Evolutionary conservation across 148 eudicot genomes (phyloP), one percentile per base, ranked within the genome.

Genomic region (Pharnaceum exiguum): DNA sequence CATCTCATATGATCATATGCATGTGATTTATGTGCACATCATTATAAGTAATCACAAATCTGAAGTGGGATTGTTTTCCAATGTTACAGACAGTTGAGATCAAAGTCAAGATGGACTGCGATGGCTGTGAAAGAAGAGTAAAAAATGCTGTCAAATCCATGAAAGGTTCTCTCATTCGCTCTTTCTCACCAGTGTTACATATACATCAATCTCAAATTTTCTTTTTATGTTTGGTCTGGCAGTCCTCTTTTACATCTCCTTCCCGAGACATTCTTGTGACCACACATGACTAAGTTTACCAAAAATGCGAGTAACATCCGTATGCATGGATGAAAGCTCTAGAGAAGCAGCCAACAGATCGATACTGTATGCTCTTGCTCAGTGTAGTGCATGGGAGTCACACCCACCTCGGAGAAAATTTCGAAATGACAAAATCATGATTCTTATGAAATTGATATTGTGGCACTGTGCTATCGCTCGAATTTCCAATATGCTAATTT

Each of bases 91-190:
- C 93, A 10, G 87, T 89, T 26, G 96, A 89, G 59, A 85, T 89
- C 69, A 89, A 78, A 76, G 91, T 84, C 30, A 88, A 82, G 58
- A 84, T 88, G 91, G 90, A 84, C 60, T 84, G 91, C 67, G 94
- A 85, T 77, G 96, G 96, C 37, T 89, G 94, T 61, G 96, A 80
- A 72, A 79, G 90, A 77, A 77, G 77, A 66, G 94, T 89, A 0
- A 85, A 68, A 57, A 73, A 75, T 55, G 81, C 90, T 43, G 85
- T 77, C 60, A 69, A 67, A 61, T 48, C 66, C 71, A 84, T 89
- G 66, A 83, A 66, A 89, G 96, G 96, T 89, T 48, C 67, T 62
- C 18, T 38, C 22, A 36, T 6, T 30, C 31, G 17, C 26, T 12
- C 6, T 29, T 57, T 15, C 27, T 54, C 46, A 23, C 46, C 13